These are phyloP conservation scores for Alternaria ventricosa DNA, from an alignment of 2,329 filamentous ascomycete genomes.

Conservation along the genomic window DNA sequence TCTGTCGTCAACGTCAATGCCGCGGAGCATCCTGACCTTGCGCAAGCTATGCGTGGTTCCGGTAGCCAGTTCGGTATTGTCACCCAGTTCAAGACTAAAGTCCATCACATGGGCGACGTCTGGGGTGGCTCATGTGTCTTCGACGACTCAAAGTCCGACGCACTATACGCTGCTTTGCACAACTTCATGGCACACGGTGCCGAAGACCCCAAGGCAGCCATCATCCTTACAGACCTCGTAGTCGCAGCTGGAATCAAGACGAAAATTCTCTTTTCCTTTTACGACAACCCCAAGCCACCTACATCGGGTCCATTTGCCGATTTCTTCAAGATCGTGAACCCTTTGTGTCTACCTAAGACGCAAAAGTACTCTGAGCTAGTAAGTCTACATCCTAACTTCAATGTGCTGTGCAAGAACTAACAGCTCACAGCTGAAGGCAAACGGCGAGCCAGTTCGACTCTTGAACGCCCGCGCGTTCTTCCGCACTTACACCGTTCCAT, in stretches of 20 bases:
- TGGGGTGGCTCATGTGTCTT: constrained; percentile 52
- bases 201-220: constrained; percentile 31
- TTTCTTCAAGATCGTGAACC: constrained; percentile 39
- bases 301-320: constrained; percentile 39
- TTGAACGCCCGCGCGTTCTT: constrained; percentile 27
- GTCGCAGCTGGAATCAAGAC: constrained; percentile 8
- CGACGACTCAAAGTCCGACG: constrained; percentile 28
- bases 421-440: constrained; percentile 15
- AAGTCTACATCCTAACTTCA: constrained; percentile 6
- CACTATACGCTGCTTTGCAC: constrained; percentile 45
- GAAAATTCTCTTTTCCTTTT: constrained; percentile 30
- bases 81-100: constrained; percentile 31
- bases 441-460: constrained; percentile 17
- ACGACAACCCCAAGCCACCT: constrained; percentile 37
- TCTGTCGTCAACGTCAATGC: constrained; percentile 34
- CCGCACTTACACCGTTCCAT: constrained; percentile 35
- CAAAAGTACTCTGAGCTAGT: constrained; percentile 46
- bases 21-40: constrained; percentile 38
- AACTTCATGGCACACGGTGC: constrained; percentile 37
- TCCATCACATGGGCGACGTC: constrained; percentile 38
- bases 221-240: constrained; percentile 28
- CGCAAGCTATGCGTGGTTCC: constrained; percentile 40
- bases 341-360: constrained; percentile 25
- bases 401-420: not conserved
- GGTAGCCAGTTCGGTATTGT: constrained; percentile 38